phyloP scores from a whole-genome alignment of 108 stramenopile genomes.

The Skeletonema potamos region DNA sequence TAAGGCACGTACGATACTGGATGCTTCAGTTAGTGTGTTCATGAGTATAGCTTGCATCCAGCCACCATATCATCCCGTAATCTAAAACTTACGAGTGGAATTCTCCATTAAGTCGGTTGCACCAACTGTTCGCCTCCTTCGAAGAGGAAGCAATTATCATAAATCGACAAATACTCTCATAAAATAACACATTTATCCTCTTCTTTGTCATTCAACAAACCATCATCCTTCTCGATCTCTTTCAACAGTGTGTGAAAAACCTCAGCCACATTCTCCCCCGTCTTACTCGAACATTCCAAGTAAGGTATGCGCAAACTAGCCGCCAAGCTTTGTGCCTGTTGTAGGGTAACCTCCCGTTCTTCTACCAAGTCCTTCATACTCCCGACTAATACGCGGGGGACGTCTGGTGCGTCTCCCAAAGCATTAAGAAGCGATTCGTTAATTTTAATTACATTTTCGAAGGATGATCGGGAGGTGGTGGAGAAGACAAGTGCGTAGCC shows the following conservation, averaged over 20 bases:
- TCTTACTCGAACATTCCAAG: conserved; percentile 83
- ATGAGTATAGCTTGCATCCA: not conserved
- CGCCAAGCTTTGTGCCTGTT: conserved; percentile 75
- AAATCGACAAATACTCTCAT: conserved; percentile 2
- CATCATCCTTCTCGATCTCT: conserved; percentile 91
- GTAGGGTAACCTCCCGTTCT: conserved; percentile 54
- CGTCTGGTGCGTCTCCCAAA: conserved; percentile 82
- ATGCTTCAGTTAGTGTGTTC: not conserved
- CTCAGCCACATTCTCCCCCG: conserved; percentile 80
- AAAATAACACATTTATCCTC: conserved; percentile 69
- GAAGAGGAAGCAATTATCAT: not conserved
- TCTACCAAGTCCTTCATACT: conserved; percentile 77
- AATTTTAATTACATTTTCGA: conserved; percentile 75
- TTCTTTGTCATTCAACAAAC: conserved; percentile 70
- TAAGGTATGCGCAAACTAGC: conserved; percentile 77
- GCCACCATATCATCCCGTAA: not conserved
- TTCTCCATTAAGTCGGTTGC: not conserved
- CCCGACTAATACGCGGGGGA: conserved; percentile 87
- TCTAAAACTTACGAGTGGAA: not conserved
- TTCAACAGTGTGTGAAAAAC: conserved; percentile 86
- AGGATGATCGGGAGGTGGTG: conserved; percentile 72
- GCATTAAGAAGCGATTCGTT: conserved; percentile 80
- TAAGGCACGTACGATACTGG: not conserved
- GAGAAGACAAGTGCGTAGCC: conserved; percentile 84
- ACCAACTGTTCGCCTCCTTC: not conserved